A percentile compares a stretch with the other conserved stretches of the same genome.
phyloP scores from a whole-genome alignment of 345 rosid species.

The Xanthoceras sorbifolium region DNA sequence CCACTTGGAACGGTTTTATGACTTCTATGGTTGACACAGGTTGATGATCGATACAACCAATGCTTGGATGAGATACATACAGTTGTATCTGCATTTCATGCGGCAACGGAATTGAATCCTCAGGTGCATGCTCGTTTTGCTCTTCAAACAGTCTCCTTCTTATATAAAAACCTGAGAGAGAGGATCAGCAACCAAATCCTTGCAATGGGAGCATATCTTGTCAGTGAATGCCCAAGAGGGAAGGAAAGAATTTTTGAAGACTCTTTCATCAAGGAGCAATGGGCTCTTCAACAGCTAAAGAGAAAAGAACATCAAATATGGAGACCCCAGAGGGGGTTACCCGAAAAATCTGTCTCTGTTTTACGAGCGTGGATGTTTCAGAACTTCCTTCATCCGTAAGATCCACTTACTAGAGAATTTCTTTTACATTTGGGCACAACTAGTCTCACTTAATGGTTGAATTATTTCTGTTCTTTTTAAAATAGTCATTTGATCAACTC shows the following conservation, averaged over 20 bases:
- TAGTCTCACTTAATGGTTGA: background rate
- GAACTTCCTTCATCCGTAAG: constrained; percentile 98
- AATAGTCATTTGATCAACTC: background rate
- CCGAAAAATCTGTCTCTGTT: constrained; percentile 86
- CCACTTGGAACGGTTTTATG: background rate
- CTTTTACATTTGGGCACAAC: background rate
- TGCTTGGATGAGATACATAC: constrained; percentile 92
- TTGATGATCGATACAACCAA: constrained; percentile 78
- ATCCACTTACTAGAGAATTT: background rate
- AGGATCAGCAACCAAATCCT: constrained; percentile 87
- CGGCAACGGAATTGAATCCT: constrained; percentile 88
- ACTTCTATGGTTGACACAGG: constrained; percentile 43
- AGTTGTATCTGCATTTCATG: constrained; percentile 91
- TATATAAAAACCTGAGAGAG: constrained; percentile 78
- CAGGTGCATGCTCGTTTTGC: constrained; percentile 76
- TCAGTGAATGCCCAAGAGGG: constrained; percentile 27
- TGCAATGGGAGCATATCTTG: constrained; percentile 52
- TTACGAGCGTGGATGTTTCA: constrained; percentile 98
- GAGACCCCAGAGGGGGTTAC: constrained; percentile 96
- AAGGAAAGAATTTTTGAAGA: constrained; percentile 49
- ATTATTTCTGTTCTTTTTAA: background rate
- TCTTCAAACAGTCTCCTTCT: constrained; percentile 65
- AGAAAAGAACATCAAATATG: constrained; percentile 76
- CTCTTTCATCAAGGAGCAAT: constrained; percentile 64
- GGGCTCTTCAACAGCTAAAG: constrained; percentile 79